phyloP scores from a whole-genome alignment of 1,139 yeast genomes.

The Trichomonascaceae sp. region DNA sequence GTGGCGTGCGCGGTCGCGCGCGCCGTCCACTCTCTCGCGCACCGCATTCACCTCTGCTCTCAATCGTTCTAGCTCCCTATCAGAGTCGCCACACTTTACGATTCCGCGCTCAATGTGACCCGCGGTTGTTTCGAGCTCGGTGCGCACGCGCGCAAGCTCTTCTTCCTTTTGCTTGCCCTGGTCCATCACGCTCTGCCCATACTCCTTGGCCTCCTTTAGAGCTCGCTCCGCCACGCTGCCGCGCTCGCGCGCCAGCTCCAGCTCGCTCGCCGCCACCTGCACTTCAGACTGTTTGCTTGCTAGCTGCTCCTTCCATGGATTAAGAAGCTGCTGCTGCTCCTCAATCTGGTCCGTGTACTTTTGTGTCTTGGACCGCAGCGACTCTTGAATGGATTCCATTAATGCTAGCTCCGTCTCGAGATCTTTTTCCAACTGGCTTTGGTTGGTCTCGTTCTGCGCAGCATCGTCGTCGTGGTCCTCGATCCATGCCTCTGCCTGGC shows the following conservation, averaged over 20 bases:
- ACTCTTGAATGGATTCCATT: slow-evolving; percentile 50
- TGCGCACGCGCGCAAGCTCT: slow-evolving; percentile 30
- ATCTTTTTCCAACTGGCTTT: slow-evolving; percentile 33
- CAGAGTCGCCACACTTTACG: slow-evolving; percentile 40
- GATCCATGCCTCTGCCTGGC: slow-evolving; percentile 36
- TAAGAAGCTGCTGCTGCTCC: slow-evolving; percentile 47
- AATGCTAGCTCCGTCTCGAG: slow-evolving; percentile 41
- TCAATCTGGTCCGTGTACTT: slow-evolving; percentile 52
- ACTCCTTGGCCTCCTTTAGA: slow-evolving; percentile 34
- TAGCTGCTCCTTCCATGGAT: slow-evolving; percentile 73
- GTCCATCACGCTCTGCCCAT: slow-evolving; percentile 35
- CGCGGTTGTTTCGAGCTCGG: slow-evolving; percentile 34
- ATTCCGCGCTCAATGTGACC: slow-evolving; percentile 49
- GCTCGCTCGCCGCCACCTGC: slow-evolving; percentile 50
- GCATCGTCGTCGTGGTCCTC: slow-evolving; percentile 35
- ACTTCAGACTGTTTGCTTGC: slow-evolving; percentile 55
- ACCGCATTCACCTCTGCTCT: slow-evolving; percentile 39
- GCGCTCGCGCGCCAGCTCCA: slow-evolving; percentile 45
- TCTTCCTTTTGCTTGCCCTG: slow-evolving; percentile 42
- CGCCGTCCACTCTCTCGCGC: slow-evolving; percentile 55
- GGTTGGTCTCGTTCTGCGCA: slow-evolving; percentile 21
- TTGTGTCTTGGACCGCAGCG: slow-evolving; percentile 62
- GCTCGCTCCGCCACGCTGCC: slow-evolving; percentile 33
- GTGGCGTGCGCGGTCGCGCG: slow-evolving; percentile 42
- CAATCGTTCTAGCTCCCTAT: slow-evolving; percentile 36